Percentiles rank a stretch among this genome's conserved stretches.
phyloP scores from a whole-genome alignment of 129 eudicot genomes.

The Helianthus annuus region DNA sequence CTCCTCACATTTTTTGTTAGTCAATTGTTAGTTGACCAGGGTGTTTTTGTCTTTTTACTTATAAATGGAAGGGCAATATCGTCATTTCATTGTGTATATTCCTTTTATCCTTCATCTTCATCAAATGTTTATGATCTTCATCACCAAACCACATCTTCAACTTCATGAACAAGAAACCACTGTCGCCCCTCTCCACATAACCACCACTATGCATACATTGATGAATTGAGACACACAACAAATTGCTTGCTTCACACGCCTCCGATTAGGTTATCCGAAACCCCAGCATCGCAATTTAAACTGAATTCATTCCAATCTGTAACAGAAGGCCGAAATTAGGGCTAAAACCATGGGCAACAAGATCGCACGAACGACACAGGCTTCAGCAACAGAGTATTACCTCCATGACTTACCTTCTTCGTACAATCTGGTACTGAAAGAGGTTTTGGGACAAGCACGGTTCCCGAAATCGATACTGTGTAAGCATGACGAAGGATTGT shows the following conservation, averaged over 20 bases:
- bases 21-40: no score
- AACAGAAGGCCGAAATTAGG: background rate
- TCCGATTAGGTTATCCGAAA: constrained; percentile 6
- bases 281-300: constrained; percentile 15
- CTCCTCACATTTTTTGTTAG: no score
- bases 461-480: constrained; percentile 87
- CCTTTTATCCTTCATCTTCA: no score
- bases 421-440: constrained; percentile 85
- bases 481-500: constrained; percentile 98
- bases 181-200: no score
- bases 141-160: no score
- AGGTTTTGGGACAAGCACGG: constrained; percentile 82
- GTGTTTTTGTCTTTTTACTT: no score
- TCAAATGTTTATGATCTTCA: no score
- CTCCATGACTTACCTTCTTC: constrained; percentile 95
- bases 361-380: constrained; percentile 96
- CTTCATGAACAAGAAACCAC: no score
- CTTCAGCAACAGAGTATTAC: constrained; percentile 91
- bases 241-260: constrained; percentile 12
- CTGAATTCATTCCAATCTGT: background rate
- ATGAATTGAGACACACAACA: background rate
- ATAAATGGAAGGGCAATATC: no score
- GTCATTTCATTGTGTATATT: no score
- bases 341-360: constrained; percentile 64
- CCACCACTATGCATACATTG: no score